Base-by-base conservation (phyloP, 2,329 filamentous ascomycete genomes). In the Neofusicoccum kwambonambiense region DNA sequence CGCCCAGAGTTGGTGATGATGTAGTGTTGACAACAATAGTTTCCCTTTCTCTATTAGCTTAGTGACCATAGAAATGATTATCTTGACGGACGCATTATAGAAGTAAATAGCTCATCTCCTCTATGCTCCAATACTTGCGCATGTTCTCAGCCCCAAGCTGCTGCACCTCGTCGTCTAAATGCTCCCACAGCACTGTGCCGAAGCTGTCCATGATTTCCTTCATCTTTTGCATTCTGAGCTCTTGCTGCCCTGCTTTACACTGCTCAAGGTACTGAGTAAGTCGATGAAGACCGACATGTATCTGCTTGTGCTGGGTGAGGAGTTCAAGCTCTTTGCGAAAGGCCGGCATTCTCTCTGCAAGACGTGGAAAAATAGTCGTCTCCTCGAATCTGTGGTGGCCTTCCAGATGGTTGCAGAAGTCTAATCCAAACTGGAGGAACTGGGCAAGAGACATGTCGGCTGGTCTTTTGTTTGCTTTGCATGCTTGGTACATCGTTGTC, bases 371-470 rank as follows among this genome's bases (percentile, higher is more conserved):
- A 47, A 97, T 82, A 74, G 92, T 86, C 34, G 82, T 78, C 77
- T 97, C 93, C 76, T 97, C 93, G 72, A 96, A 93, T 64, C 80
- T 81, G 80, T 97, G 93, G 78, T 97, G 93, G 65, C 86, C 78
- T 9, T 86, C 84, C n/a, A 97, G 86, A 65, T 90, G 84, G 12
- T 83, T 82, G 69, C 86, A 84, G 75, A 97, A 92, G 57, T 87
- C 80, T 13, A 91, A 81, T 35, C 89, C 91, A 22, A 84, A 80
- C 69, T 81, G 76, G 69, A 96, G 79, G 76, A 95, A 92, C 68
- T 89, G 84, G 31, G 84, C 83, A 12, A 92, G 83, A 0, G 88
- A 87, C 80, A 92, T 86, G 68, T 83, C 83, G 2, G 79, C 72
- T 0, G 90, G 88, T 0, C 89, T 86, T 67, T 84, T 84, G 66